Base-by-base conservation (phyloP, 306 rosid species). In the Rosa persica region DNA sequence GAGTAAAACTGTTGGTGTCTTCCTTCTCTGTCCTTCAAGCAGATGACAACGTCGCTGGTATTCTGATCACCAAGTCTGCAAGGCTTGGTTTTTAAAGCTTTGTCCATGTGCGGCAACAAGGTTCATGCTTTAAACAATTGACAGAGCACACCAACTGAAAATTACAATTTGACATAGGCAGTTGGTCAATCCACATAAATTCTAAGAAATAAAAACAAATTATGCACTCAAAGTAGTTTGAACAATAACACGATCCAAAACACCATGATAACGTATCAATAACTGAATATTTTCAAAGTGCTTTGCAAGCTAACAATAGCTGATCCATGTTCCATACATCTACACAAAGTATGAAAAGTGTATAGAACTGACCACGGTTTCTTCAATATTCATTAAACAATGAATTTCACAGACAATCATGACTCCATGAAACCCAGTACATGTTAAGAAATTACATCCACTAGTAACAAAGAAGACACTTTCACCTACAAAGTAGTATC, bases 21-120 rank as follows among this genome's bases (percentile, higher is more conserved):
- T 22, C 81, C 86, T 71, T 83, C 86, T 67, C 80, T 66, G 36
- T 76, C 74, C 67, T 84, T 84, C 76, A 84, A 80, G 55, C 70
- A 62, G 51, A 80, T 30, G 47, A 84, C 68, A 13, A 64, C 44
- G 55, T 80, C 87, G 43, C 77, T 67, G 20, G 73, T 76, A 38
- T 23, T 70, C 19, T 3, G 79, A 12, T 80, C 82, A 76, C 79
- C 81, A 72, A 80, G 72, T 57, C 57, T 76, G 52, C 79, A 80
- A 73, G 76, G 58, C 79, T 80, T 72, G 76, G 55, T 38, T 51
- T 40, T 38, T 40, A 64, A 51, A 47, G 79, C 67, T 76, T 67
- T 67, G 74, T 80, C 84, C 87, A 83, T 83, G 78, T 75, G 78
- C 65, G 15, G 61, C 15, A 27, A 36, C 76, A 72, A 75, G 25